These are phyloP conservation scores for Drechmeria coniospora DNA, from an alignment of 2,329 filamentous ascomycete species.

Conservation along the genomic window DNA sequence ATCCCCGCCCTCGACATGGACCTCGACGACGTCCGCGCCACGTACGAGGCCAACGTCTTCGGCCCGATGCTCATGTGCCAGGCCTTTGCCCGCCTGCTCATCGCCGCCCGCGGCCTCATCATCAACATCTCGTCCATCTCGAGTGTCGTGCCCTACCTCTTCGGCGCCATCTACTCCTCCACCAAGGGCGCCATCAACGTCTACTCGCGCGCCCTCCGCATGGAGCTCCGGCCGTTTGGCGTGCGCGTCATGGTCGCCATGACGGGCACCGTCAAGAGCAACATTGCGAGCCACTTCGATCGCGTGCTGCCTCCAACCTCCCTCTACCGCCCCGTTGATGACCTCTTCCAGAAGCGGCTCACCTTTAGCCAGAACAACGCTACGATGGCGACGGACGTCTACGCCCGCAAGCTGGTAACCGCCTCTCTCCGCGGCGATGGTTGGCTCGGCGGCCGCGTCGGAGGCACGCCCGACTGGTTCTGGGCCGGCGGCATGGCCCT, in stretches of 20 bases:
- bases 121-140: conserved; percentile 40
- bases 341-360: conserved; percentile 29
- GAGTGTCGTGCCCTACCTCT: conserved; percentile 34
- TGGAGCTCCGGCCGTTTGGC: conserved; percentile 36
- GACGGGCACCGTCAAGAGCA: conserved; percentile 36
- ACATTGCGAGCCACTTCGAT: conserved; percentile 27
- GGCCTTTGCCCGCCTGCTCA: conserved; percentile 32
- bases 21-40: conserved; percentile 34
- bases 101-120: conserved; percentile 33
- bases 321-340: conserved; percentile 28
- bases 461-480: conserved; percentile 17
- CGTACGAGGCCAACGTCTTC: conserved; percentile 43
- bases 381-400: conserved; percentile 28
- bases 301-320: conserved; percentile 28
- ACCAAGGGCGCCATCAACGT: conserved; percentile 37
- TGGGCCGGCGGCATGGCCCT: conserved; percentile 18
- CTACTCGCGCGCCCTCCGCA: conserved; percentile 36
- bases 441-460: conserved; percentile 16
- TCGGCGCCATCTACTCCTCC: conserved; percentile 38
- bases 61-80: conserved; percentile 40
- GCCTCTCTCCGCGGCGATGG: conserved; percentile 25
- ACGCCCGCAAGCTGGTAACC: conserved; percentile 25
- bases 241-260: conserved; percentile 43
- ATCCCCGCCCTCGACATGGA: conserved; percentile 36
- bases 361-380: conserved; percentile 31